Conservation (phyloP, 768 basidiomycete species). For the Coprinopsis sp. region DNA sequence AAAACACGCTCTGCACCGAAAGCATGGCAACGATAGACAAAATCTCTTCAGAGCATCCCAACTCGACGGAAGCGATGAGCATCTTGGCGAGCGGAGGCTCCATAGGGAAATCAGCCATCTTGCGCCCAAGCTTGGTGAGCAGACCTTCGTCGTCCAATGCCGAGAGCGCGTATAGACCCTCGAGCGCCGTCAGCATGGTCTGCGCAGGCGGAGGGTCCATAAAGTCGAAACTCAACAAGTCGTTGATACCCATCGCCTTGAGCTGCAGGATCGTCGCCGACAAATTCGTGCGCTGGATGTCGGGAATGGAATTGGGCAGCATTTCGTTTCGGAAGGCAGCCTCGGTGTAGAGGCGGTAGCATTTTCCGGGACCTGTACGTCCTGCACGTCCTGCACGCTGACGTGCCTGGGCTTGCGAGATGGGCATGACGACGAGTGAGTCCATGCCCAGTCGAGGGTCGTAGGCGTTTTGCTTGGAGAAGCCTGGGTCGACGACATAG, state of each 20-base stretch:
- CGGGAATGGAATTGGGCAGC: constrained; percentile 95
- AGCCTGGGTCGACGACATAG: constrained; percentile 98
- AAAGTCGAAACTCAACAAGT: constrained; percentile 95
- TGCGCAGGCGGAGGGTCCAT: constrained; percentile 99
- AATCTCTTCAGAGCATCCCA: constrained; percentile 98
- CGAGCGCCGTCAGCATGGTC: constrained; percentile 94
- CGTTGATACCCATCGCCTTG: constrained; percentile 99
- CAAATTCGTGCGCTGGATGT: constrained; percentile 94
- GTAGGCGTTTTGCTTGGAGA: constrained; percentile 98
- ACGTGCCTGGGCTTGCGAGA: constrained; percentile 96
- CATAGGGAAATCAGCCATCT: constrained; percentile 99
- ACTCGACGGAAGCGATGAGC: constrained; percentile 95
- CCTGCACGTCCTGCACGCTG: constrained; percentile 96
- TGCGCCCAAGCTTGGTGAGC: constrained; percentile 88
- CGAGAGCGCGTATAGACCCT: constrained; percentile 90
- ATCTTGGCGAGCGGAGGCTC: constrained; percentile 95
- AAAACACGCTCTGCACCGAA: constrained; percentile 93
- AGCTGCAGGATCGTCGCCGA: constrained; percentile 90
- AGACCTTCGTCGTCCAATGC: constrained; percentile 97
- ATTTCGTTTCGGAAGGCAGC: constrained; percentile 98
- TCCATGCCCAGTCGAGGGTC: constrained; percentile 98
- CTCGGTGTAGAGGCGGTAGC: constrained; percentile 96
- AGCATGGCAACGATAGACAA: constrained; percentile 97
- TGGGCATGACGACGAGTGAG: constrained; percentile 96
- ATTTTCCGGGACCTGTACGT: constrained; percentile 96